Percentiles rank a stretch among this genome's conserved stretches.
These are phyloP conservation scores for Fraxinus baroniana DNA, from an alignment of 305 asterid species.

Conservation along the genomic window DNA sequence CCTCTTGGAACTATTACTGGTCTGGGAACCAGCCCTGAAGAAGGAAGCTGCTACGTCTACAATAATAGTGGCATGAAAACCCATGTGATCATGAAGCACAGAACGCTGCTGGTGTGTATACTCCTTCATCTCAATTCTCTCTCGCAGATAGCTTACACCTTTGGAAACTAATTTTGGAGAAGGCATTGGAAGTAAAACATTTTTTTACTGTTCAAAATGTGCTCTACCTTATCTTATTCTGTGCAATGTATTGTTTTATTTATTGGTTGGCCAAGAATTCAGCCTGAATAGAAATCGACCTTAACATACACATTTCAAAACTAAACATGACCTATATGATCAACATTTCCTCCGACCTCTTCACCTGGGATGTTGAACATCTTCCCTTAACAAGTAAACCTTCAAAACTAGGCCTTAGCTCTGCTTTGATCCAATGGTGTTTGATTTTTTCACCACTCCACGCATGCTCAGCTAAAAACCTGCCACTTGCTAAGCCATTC, in stretches of 20 bases:
- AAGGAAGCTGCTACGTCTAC: conserved; percentile 74
- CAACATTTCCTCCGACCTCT: not conserved
- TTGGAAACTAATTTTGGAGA: not conserved
- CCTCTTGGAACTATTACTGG: conserved; percentile 75
- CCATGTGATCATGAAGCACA: conserved; percentile 81
- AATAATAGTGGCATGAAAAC: conserved; percentile 60
- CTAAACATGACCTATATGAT: too few relatives aligned
- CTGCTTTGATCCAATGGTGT: too few relatives aligned
- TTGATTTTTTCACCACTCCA: too few relatives aligned
- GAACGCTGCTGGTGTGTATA: conserved; percentile 74
- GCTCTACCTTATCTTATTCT: too few relatives aligned
- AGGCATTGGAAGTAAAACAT: not conserved
- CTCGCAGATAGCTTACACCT: not conserved
- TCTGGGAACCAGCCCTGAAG: conserved; percentile 79
- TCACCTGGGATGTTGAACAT: not conserved
- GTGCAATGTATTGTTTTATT: too few relatives aligned
- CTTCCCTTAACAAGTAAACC: not conserved
- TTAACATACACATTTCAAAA: not conserved
- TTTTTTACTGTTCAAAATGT: not conserved
- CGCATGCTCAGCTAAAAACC: not conserved
- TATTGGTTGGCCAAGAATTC: not conserved
- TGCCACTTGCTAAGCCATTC: not conserved
- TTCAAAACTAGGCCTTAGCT: not conserved
- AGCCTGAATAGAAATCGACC: not conserved
- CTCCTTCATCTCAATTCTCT: not conserved